Percentiles rank a stretch among this genome's conserved stretches.
Evolutionary conservation across 768 basidiomycete species (phyloP).

Genomic region (Russula earlei): DNA sequence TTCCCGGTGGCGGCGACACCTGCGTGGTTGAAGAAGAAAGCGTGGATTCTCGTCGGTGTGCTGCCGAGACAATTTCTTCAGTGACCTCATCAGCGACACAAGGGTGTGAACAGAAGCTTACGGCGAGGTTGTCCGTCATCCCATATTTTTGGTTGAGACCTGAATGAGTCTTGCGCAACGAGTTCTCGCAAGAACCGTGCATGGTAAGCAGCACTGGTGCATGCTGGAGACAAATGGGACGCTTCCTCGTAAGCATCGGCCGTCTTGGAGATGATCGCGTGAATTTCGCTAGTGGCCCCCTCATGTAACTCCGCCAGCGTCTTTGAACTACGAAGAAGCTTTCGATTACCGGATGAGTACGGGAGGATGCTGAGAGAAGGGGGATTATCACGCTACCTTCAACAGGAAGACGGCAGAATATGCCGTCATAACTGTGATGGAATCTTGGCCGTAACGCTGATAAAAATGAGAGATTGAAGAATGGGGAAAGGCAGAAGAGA

Average conservation of each 20-base stretch:
- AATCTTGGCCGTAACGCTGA: slow-evolving; percentile 79
- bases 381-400: slow-evolving; percentile 39
- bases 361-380: neutral
- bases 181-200: slow-evolving; percentile 70
- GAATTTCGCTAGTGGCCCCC: slow-evolving; percentile 54
- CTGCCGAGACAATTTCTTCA: neutral
- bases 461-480: slow-evolving; percentile 11
- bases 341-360: slow-evolving; percentile 9
- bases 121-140: slow-evolving; percentile 5
- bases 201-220: slow-evolving; percentile 64
- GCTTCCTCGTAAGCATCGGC: slow-evolving; percentile 75
- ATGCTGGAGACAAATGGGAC: slow-evolving; percentile 48
- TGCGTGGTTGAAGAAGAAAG: slow-evolving; percentile 3
- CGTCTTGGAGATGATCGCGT: slow-evolving; percentile 53
- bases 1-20: slow-evolving; percentile 2
- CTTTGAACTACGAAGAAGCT: slow-evolving; percentile 64
- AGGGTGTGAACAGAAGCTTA: neutral
- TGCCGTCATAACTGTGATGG: slow-evolving; percentile 77
- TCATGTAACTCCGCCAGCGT: slow-evolving; percentile 49
- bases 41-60: slow-evolving; percentile 6
- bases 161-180: slow-evolving; percentile 52
- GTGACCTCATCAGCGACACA: neutral
- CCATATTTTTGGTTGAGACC: slow-evolving; percentile 27
- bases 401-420: slow-evolving; percentile 77
- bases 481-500: neutral